Base-by-base conservation (phyloP, 257 asterid genomes). In the Schizonepeta tenuifolia region DNA sequence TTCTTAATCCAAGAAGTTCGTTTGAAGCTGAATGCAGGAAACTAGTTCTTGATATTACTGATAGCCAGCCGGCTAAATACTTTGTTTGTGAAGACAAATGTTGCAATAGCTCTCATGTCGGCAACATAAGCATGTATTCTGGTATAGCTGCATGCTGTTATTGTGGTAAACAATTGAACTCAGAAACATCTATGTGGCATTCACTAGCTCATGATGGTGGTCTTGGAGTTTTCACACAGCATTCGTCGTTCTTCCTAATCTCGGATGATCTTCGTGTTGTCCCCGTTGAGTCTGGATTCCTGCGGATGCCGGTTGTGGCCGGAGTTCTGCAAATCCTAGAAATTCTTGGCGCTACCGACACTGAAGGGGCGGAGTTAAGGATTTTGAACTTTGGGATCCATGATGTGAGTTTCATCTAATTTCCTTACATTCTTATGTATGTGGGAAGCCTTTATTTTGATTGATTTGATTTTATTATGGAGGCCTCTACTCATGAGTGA, bases 1-100 rank as follows among this genome's bases (percentile, higher is more conserved):
- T 26, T 26, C 28, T 26, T 35, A 53, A 77, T 66, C 85, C 85
- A 7, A 64, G 36, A 15, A 69, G 31, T 6, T 49, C 79, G 1
- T 62, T 46, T 2, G 57, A 21, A 11, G 38, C 11, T 1, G 60
- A 46, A 9, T 69, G 75, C 5, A 1, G 38, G 5, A 72, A n/a
- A 5, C 70, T 77, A 53, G 50, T 64, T 33, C 72, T 81, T 6
- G 64, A 77, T 20, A 0, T 76, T 4, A 41, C 54, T 24, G 66
- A 62, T 2, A 20, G 71, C 3, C 41, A 44, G 9, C 67, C 67
- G 0, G 6, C 33, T 38, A 36, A 51, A 33, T 72, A 28, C 58
- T 64, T 20, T 21, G 4, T 12, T 13, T 64, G 69, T 64, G 0
- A 2, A 9, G n/a, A 18, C 12, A 0, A 2, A 5, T n/a, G 67